A percentile compares a stretch with the other conserved stretches of the same genome.
phyloP scores from a whole-genome alignment of 192 early-diverging fungal species.

The Rhizophagus clarus region DNA sequence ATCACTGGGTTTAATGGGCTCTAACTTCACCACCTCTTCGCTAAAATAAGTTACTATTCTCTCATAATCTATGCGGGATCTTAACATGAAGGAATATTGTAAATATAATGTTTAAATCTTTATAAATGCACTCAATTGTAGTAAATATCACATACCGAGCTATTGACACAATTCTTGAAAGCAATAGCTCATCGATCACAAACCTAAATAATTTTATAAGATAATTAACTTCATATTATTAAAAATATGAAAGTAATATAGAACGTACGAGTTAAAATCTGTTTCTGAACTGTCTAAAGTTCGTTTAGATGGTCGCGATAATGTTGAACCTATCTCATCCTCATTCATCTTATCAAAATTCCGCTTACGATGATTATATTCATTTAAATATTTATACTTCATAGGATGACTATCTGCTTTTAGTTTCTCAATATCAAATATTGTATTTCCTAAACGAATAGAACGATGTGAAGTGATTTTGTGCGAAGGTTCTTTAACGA shows the following conservation, averaged over 20 bases:
- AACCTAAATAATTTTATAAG: not conserved
- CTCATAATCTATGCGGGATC: not conserved
- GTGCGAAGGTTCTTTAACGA: not conserved
- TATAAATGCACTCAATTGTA: not conserved
- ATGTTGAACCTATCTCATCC: not conserved
- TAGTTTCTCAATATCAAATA: not conserved
- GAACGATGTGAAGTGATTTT: not conserved
- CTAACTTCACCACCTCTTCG: not conserved
- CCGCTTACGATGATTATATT: not conserved
- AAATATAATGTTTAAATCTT: not conserved
- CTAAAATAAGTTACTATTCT: not conserved
- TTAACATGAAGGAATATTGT: not conserved
- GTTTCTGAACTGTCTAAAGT: not conserved
- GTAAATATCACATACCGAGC: not conserved
- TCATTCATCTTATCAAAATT: not conserved
- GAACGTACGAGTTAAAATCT: not conserved
- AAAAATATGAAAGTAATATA: not conserved
- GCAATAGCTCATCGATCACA: not conserved
- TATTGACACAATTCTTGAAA: not conserved
- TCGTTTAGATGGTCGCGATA: not conserved
- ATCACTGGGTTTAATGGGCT: not conserved
- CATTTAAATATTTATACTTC: not conserved
- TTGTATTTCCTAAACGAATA: not conserved
- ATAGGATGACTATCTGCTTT: not conserved
- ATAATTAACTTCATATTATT: not conserved